Evolutionary conservation across 257 asterid species (phyloP).

Genomic region (Gardenia jasminoides): DNA sequence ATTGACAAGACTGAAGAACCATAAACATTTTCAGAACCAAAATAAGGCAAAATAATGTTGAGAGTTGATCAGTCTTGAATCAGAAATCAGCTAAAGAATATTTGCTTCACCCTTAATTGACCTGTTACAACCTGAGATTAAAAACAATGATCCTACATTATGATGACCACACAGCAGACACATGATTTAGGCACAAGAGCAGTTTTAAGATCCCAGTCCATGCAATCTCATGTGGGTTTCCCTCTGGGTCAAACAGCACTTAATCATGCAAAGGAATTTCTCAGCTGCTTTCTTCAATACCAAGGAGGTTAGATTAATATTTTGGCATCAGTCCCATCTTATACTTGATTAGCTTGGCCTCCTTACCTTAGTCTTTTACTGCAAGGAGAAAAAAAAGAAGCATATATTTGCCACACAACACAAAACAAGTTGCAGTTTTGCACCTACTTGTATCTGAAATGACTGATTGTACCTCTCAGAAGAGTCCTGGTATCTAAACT

Average conservation of each 20-base stretch:
- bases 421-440: not conserved
- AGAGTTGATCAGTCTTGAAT: too few relatives aligned
- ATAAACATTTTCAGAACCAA: not conserved
- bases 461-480: not conserved
- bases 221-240: not conserved
- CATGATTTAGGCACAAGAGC: not conserved
- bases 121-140: not conserved
- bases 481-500: not conserved
- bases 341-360: not conserved
- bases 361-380: not conserved
- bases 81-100: not conserved
- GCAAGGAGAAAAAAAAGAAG: not conserved
- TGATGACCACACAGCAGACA: not conserved
- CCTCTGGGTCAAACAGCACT: not conserved
- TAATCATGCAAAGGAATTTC: not conserved
- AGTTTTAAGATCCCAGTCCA: not conserved
- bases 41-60: not conserved
- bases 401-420: not conserved
- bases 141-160: not conserved
- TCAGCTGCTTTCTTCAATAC: not conserved
- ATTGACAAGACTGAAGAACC: not conserved
- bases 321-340: not conserved
- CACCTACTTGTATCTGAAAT: not conserved
- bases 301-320: not conserved
- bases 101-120: not conserved